Percentiles rank a stretch among this genome's conserved stretches.
phyloP scores from a whole-genome alignment of 2,329 filamentous ascomycete genomes.

The Pestalotiopsis sp. region DNA sequence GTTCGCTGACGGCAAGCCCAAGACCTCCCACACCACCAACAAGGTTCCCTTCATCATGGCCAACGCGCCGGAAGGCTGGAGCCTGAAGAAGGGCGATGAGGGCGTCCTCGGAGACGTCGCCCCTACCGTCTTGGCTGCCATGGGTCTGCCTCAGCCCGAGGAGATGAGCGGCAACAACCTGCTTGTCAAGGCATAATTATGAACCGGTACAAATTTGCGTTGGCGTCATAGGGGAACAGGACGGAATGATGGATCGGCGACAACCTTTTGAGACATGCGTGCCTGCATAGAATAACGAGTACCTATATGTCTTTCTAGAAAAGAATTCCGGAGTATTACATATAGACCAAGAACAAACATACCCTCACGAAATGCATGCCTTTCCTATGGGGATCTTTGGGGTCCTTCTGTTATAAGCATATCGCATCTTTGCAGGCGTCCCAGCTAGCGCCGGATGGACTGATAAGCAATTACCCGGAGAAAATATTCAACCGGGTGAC shows the following conservation, averaged over 20 bases:
- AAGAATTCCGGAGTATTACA: neutral
- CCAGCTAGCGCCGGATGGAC: neutral
- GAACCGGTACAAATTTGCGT: neutral
- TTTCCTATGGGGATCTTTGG: neutral
- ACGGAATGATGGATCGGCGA: neutral
- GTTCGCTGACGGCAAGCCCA: constrained; percentile 91
- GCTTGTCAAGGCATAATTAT: constrained; percentile 69
- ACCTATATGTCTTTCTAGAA: neutral
- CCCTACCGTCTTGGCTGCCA: constrained; percentile 86
- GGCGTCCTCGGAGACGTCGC: constrained; percentile 97
- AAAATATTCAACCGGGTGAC: constrained; percentile 1
- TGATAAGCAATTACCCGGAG: constrained; percentile 4
- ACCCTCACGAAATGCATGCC: neutral
- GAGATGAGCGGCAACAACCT: constrained; percentile 91
- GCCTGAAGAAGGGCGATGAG: constrained; percentile 72
- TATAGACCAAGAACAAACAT: constrained; percentile 2
- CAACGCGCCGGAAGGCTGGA: constrained; percentile 90
- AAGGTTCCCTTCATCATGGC: constrained; percentile 98
- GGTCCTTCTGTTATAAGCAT: neutral
- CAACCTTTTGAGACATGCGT: neutral
- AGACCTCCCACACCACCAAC: constrained; percentile 98
- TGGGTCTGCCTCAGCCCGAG: constrained; percentile 87
- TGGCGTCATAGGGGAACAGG: neutral
- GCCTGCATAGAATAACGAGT: neutral
- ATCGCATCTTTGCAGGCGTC: neutral